phyloP scores from a whole-genome alignment of 2,329 filamentous ascomycete species.

The Nakataea oryzae region DNA sequence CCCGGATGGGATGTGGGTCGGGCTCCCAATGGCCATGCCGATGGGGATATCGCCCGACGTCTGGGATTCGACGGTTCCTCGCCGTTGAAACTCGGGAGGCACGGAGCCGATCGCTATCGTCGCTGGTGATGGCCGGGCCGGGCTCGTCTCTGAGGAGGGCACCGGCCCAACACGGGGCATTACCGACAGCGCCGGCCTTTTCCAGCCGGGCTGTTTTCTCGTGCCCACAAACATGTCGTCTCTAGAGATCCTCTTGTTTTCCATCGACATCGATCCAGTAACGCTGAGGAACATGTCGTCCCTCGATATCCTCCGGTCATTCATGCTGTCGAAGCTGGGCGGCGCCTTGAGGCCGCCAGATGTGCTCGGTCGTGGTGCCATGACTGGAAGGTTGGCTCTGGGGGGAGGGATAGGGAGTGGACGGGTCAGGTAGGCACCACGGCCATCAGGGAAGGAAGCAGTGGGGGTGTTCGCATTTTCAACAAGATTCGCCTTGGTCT shows the following conservation, averaged over 20 bases:
- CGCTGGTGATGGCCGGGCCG: neutral
- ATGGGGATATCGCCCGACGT: conserved; percentile 41
- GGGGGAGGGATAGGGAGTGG: conserved; percentile 15
- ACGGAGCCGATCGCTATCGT: neutral
- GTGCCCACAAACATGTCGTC: conserved; percentile 25
- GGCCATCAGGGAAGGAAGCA: conserved; percentile 14
- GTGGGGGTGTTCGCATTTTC: conserved; percentile 21
- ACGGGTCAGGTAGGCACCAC: conserved; percentile 16
- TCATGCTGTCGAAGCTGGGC: conserved; percentile 8
- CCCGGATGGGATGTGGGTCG: conserved; percentile 30
- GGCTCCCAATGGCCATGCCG: conserved; percentile 67
- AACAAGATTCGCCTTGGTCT: conserved; percentile 16
- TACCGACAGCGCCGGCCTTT: neutral
- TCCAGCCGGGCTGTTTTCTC: neutral
- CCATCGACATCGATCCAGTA: conserved; percentile 11
- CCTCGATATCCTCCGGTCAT: conserved; percentile 33
- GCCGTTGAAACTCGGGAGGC: conserved; percentile 17
- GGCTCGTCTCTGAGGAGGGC: neutral
- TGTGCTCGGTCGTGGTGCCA: conserved; percentile 28
- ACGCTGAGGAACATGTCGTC: conserved; percentile 27
- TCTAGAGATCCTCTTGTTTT: conserved; percentile 29
- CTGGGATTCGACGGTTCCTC: conserved; percentile 31
- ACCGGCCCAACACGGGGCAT: neutral
- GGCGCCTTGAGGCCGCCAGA: conserved; percentile 14
- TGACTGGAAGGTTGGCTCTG: conserved; percentile 11